Evolutionary conservation across 2,329 filamentous ascomycete species (phyloP), one percentile per base, ranked within the genome.

Genomic region (Epichloe coenophiala): DNA sequence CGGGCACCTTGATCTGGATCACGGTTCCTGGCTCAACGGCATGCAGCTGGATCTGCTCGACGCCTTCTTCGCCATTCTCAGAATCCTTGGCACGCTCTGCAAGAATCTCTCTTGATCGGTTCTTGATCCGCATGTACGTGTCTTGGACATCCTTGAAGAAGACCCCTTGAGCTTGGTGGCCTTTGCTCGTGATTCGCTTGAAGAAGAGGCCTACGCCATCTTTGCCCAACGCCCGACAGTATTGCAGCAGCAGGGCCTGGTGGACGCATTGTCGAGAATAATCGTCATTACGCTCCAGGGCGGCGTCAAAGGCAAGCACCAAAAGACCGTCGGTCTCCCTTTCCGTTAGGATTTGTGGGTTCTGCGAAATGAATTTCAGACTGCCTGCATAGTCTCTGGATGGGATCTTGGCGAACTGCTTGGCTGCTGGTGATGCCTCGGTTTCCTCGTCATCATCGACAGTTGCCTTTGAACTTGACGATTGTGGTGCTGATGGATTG

Each of bases 41-140:
- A 64, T 98, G 93, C 45, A 98, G 77, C 68, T 98, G 94, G 58
- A 98, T 98, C 68, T 96, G 91, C 71, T 98, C 93, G 9, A 95
- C 85, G 86, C 40, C 40, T 27, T 53, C 68, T 40, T 66, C 71
- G n/a, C 35, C 49, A 7, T 49, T 44, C 8, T 48, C 51, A 3
- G 64, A 70, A 49, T 77, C 74, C 55, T 70, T 71, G 15, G 72
- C 74, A 53, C 73, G 66, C 67, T 80, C 71, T 19, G 69, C 67
- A 50, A 75, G 67, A 56, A 95, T 84, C 66, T 94, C 87, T 6
- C 77, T 75, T 1, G 86, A 82, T 46, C 93, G 81, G 27, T 75
- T 82, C 60, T 81, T 82, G 66, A 98, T 97, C 49, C 84, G 81
- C 60, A 75, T 74, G 68, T 94, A 96, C 3, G 90, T 97, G 39